These are phyloP conservation scores for Euphrasia arctica DNA, from an alignment of 305 asterid species.

Conservation along the genomic window DNA sequence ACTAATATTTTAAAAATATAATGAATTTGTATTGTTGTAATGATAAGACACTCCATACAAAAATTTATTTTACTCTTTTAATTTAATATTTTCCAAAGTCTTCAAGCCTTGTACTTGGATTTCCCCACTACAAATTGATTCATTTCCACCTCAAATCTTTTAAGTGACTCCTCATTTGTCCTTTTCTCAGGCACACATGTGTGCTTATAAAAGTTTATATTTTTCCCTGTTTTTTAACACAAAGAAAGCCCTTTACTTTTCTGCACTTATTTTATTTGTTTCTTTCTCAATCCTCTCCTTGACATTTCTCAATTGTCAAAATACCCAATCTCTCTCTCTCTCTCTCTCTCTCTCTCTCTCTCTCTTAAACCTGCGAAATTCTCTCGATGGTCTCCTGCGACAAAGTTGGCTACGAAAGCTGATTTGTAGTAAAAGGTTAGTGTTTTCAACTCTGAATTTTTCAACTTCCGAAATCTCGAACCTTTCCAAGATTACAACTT, in stretches of 20 bases:
- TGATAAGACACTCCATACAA: too few species aligned
- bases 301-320: conserved; percentile 21
- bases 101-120: conserved; percentile 21
- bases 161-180: conserved; percentile 25
- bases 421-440: conserved; percentile 18
- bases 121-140: conserved; percentile 24
- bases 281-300: conserved; percentile 27
- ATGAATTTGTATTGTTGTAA: too few species aligned
- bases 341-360: not conserved
- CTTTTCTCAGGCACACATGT: conserved; percentile 40
- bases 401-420: not conserved
- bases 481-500: conserved; percentile 4
- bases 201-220: conserved; percentile 23
- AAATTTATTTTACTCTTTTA: too few species aligned
- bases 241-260: conserved; percentile 25
- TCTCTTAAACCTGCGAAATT: conserved; percentile 11
- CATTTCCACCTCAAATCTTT: conserved; percentile 20
- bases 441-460: conserved; percentile 30
- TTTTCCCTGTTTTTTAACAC: conserved; percentile 21
- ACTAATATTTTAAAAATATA: too few species aligned
- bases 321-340: conserved; percentile 18
- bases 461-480: conserved; percentile 30
- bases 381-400: conserved; percentile 6
- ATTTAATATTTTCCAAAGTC: conserved; percentile 25
- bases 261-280: conserved; percentile 17